Conservation (phyloP, 73 alveolate species). For the Stentor roeselii region DNA sequence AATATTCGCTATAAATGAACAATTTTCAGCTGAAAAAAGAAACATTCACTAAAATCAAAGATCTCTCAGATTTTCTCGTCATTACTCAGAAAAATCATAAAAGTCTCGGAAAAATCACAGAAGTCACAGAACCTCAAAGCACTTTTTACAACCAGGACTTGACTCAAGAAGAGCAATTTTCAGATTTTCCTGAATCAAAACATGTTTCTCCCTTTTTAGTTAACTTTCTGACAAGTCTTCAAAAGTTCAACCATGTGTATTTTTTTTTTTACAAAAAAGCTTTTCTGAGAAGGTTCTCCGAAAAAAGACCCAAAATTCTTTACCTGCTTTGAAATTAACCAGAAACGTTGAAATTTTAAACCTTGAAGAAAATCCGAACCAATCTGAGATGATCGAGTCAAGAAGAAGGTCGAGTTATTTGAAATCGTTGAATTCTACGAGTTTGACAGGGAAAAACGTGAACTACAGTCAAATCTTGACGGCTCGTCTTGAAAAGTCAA, state of each 20-base stretch:
- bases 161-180: too few species aligned
- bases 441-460: background rate
- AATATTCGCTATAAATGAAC: too few species aligned
- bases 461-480: background rate
- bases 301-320: background rate
- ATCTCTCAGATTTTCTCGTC: too few species aligned
- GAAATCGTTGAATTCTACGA: background rate
- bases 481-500: background rate
- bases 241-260: too few species aligned
- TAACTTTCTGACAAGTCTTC: background rate
- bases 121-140: background rate
- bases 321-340: background rate
- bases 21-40: too few species aligned
- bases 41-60: too few species aligned
- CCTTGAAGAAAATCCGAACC: background rate
- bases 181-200: background rate
- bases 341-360: background rate
- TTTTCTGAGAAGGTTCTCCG: background rate
- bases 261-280: background rate
- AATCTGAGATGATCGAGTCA: background rate
- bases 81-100: too few species aligned
- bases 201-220: background rate
- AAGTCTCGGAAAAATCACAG: background rate
- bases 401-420: background rate
- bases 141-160: background rate